These are phyloP conservation scores for Talaromyces sp. DNA, from an alignment of 2,329 filamentous ascomycete species.

Conservation along the genomic window DNA sequence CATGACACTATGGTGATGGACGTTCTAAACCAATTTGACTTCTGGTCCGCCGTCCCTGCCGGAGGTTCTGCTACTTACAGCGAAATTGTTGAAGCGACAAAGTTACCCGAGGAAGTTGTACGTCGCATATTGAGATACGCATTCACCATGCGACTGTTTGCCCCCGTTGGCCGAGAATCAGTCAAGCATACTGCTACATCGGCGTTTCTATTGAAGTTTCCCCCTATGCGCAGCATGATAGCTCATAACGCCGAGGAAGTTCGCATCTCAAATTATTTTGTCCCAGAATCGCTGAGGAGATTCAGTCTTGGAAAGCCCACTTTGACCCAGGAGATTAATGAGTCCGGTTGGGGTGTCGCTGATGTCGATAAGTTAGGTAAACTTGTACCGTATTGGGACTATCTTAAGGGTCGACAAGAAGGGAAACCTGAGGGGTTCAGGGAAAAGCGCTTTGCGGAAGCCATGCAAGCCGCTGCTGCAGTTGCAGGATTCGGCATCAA, in stretches of 20 bases:
- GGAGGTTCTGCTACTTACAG: background rate
- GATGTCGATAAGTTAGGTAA: background rate
- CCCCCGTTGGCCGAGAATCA: background rate
- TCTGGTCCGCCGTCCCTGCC: background rate
- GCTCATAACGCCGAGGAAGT: background rate
- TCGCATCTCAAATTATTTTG: background rate
- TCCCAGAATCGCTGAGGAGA: background rate
- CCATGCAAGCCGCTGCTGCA: background rate
- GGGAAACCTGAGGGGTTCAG: background rate
- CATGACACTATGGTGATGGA: conserved; percentile 3
- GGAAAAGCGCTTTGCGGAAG: background rate
- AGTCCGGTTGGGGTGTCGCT: background rate
- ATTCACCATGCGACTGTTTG: conserved; percentile 4
- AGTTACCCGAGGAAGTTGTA: background rate
- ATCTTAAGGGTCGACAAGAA: background rate
- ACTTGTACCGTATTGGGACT: background rate
- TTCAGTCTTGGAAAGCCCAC: background rate
- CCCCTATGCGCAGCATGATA: background rate
- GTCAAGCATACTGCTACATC: conserved; percentile 1
- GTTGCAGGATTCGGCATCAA: background rate
- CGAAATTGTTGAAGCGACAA: background rate
- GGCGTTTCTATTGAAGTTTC: background rate
- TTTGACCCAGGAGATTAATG: background rate
- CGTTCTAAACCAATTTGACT: conserved; percentile 7
- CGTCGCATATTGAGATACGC: conserved; percentile 2